These are phyloP conservation scores for Xerocomus brunneocitrinus DNA, from an alignment of 768 basidiomycete species.

Conservation along the genomic window DNA sequence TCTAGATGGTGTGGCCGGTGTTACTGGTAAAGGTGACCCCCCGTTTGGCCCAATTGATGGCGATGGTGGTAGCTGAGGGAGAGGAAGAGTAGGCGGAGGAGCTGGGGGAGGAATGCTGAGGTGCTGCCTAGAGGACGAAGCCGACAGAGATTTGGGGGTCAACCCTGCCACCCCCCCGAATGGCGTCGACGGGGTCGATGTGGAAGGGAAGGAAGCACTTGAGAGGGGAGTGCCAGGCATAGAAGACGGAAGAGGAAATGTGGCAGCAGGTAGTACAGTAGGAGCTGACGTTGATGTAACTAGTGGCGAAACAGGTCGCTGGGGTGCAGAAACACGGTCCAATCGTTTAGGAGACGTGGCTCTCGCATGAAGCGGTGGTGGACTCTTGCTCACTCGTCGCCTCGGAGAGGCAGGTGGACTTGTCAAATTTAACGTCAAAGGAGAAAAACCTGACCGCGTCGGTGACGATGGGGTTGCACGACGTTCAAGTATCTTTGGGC, in stretches of 20 bases:
- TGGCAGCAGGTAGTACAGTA: neutral
- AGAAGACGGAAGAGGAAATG: constrained; percentile 17
- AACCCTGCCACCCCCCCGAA: neutral
- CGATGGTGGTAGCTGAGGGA: constrained; percentile 26
- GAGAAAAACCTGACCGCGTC: constrained; percentile 26
- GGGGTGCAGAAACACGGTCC: constrained; percentile 4
- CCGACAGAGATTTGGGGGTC: constrained; percentile 7
- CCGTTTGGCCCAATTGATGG: constrained; percentile 4
- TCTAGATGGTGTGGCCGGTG: constrained; percentile 4
- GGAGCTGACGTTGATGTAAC: constrained; percentile 7
- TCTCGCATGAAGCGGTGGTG: constrained; percentile 17
- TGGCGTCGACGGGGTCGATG: neutral
- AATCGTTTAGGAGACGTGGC: constrained; percentile 8
- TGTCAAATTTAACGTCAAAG: constrained; percentile 23
- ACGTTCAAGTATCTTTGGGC: constrained; percentile 26
- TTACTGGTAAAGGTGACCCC: neutral
- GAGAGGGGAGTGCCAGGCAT: constrained; percentile 18
- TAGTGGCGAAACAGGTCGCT: constrained; percentile 10
- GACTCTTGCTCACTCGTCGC: constrained; percentile 26
- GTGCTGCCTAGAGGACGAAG: constrained; percentile 24
- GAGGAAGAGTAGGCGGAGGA: constrained; percentile 30
- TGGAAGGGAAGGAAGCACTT: constrained; percentile 8
- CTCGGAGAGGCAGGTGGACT: constrained; percentile 17
- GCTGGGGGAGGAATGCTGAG: constrained; percentile 26
- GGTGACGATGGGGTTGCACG: constrained; percentile 23